Percentiles rank a stretch among this genome's conserved stretches.
These are phyloP conservation scores for Cornus controversa DNA, from an alignment of 148 eudicot species.

Conservation along the genomic window DNA sequence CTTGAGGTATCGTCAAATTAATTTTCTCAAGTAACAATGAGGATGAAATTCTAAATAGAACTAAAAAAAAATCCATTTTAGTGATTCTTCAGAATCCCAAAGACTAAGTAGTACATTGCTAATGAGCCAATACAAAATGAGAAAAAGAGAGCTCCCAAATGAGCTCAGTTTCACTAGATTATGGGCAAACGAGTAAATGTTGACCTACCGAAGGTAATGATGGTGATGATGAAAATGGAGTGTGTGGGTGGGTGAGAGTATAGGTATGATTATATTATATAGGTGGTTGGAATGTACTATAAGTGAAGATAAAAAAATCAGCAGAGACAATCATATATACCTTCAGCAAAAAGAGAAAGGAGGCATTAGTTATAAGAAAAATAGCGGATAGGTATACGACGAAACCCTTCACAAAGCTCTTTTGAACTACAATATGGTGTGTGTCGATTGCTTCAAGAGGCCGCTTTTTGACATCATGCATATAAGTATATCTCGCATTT, in stretches of 20 bases:
- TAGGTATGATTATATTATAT: background rate
- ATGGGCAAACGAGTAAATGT: too few relatives aligned
- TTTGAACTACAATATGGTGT: slow-evolving; percentile 43
- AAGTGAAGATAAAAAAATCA: slow-evolving; percentile 9
- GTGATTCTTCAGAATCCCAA: too few relatives aligned
- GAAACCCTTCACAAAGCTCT: slow-evolving; percentile 10
- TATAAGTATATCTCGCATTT: slow-evolving; percentile 48
- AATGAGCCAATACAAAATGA: background rate
- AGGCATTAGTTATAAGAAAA: slow-evolving; percentile 13
- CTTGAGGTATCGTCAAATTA: background rate
- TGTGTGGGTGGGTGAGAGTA: too few relatives aligned
- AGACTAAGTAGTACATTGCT: too few relatives aligned
- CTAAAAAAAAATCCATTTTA: background rate
- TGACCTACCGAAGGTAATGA: too few relatives aligned
- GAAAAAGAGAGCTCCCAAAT: background rate
- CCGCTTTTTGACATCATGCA: slow-evolving; percentile 39
- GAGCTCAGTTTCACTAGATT: too few relatives aligned
- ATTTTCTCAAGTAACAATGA: background rate
- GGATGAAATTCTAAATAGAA: too few relatives aligned
- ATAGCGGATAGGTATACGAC: slow-evolving; percentile 16
- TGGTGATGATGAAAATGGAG: background rate
- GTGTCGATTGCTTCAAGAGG: slow-evolving; percentile 48
- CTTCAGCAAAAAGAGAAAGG: slow-evolving; percentile 18
- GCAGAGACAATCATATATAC: slow-evolving; percentile 11
- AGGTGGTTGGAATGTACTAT: background rate